Evolutionary conservation across 2,329 filamentous ascomycete genomes (phyloP).

Genomic region (Aurifilum marmelostoma): DNA sequence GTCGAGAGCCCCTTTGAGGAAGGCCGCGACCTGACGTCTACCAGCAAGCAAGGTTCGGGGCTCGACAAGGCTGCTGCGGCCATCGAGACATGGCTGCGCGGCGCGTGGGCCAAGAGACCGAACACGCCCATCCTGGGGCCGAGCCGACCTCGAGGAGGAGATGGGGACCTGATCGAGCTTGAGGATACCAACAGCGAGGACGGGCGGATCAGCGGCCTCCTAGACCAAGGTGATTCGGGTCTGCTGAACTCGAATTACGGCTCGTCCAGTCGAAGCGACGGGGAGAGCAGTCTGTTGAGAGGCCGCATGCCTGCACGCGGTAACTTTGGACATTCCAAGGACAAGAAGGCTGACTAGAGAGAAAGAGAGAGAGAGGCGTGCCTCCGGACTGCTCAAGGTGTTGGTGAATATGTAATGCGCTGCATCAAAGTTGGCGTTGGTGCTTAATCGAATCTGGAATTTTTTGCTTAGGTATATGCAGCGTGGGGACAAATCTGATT

Average conservation of each 20-base stretch:
- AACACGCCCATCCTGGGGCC: constrained; percentile 52
- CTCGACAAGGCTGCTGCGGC: constrained; percentile 85
- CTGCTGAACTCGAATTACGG: constrained; percentile 40
- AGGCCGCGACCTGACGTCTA: constrained; percentile 46
- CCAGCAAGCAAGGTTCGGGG: constrained; percentile 53
- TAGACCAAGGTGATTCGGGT: constrained; percentile 32
- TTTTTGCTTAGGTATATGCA: constrained; percentile 25
- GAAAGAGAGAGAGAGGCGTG: neutral
- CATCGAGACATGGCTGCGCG: constrained; percentile 88
- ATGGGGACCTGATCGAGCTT: constrained; percentile 73
- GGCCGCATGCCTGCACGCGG: constrained; percentile 40
- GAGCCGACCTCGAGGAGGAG: constrained; percentile 40
- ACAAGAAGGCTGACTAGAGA: constrained; percentile 50
- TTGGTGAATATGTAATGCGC: neutral
- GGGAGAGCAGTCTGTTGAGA: constrained; percentile 41
- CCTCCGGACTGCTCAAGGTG: neutral
- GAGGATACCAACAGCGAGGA: constrained; percentile 64
- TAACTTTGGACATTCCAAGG: constrained; percentile 39
- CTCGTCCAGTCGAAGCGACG: constrained; percentile 45
- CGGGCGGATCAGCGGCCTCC: constrained; percentile 38
- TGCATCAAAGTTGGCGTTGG: constrained; percentile 25
- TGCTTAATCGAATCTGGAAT: constrained; percentile 26
- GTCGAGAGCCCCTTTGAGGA: constrained; percentile 57
- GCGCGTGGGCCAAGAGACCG: constrained; percentile 70
- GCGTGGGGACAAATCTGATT: constrained; percentile 12